Evolutionary conservation across 2,329 filamentous ascomycete species (phyloP).

Genomic region (Ilyonectria robusta): DNA sequence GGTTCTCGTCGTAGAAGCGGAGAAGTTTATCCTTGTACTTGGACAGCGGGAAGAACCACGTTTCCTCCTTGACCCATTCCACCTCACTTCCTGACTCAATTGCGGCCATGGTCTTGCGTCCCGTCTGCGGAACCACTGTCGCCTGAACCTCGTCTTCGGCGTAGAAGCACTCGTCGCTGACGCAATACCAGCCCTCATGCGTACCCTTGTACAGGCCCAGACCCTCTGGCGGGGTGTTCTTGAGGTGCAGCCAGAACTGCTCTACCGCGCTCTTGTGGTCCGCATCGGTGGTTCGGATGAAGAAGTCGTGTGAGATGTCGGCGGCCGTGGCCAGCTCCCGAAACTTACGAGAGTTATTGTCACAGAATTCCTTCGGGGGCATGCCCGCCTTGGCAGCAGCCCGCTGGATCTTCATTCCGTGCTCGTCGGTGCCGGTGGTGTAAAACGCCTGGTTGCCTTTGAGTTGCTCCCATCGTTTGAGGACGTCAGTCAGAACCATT

Average conservation of each 20-base stretch:
- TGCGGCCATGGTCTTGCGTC: slow-evolving; percentile 85
- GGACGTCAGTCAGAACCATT: slow-evolving; percentile 89
- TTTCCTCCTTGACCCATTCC: slow-evolving; percentile 93
- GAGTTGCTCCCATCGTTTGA: slow-evolving; percentile 92
- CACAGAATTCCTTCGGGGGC: slow-evolving; percentile 88
- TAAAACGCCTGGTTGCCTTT: slow-evolving; percentile 80
- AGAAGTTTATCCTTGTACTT: slow-evolving; percentile 85
- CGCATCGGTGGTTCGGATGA: slow-evolving; percentile 91
- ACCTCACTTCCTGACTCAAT: slow-evolving; percentile 92
- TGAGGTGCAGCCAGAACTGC: slow-evolving; percentile 88
- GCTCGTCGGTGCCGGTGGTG: slow-evolving; percentile 95
- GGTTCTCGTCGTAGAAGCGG: slow-evolving; percentile 83
- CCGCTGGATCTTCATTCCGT: slow-evolving; percentile 97
- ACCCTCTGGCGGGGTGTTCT: slow-evolving; percentile 65
- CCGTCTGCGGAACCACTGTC: slow-evolving; percentile 83
- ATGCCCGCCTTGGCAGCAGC: slow-evolving; percentile 81
- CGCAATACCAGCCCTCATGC: slow-evolving; percentile 96
- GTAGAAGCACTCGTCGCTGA: slow-evolving; percentile 97
- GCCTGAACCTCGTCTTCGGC: slow-evolving; percentile 82
- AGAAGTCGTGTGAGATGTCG: slow-evolving; percentile 83
- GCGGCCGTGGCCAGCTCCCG: slow-evolving; percentile 78
- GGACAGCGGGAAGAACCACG: slow-evolving; percentile 95
- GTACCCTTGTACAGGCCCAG: slow-evolving; percentile 87
- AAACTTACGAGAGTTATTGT: slow-evolving; percentile 86
- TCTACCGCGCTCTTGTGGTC: slow-evolving; percentile 88